Evolutionary conservation across 2,329 filamentous ascomycete genomes (phyloP).

Genomic region (Pestalotiopsis sp.): DNA sequence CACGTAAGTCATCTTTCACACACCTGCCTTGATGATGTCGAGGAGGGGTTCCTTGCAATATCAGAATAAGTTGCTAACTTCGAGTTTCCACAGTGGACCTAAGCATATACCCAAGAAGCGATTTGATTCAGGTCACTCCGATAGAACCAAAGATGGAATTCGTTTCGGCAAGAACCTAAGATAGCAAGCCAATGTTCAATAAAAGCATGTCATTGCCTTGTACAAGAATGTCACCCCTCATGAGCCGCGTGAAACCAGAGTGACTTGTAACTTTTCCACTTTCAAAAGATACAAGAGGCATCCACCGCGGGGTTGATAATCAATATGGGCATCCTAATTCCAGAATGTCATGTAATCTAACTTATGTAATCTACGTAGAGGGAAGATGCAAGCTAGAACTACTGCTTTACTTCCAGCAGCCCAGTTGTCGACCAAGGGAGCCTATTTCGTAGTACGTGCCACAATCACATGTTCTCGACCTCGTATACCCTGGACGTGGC

Average conservation of each 20-base stretch:
- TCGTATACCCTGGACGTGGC: background rate
- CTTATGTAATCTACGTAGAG: too few relatives aligned
- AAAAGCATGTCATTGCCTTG: background rate
- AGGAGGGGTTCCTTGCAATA: background rate
- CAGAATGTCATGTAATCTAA: too few relatives aligned
- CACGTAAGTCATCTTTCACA: slow-evolving; percentile 4
- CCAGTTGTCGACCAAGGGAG: too few relatives aligned
- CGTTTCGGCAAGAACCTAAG: background rate
- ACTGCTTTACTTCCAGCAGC: too few relatives aligned
- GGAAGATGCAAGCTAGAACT: too few relatives aligned
- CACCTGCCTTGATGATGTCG: too few relatives aligned
- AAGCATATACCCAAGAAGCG: background rate
- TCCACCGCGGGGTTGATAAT: too few relatives aligned
- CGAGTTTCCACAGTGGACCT: background rate
- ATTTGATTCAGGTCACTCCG: background rate
- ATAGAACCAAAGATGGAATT: background rate
- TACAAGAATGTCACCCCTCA: background rate
- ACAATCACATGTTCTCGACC: background rate
- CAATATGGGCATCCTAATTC: too few relatives aligned
- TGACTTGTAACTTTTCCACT: background rate
- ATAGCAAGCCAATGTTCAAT: background rate
- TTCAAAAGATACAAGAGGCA: background rate
- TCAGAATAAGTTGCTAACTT: background rate
- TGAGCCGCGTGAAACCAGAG: background rate
- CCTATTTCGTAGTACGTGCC: too few relatives aligned